These are phyloP conservation scores for Tylopilus balloui DNA, from an alignment of 768 basidiomycete species.

Conservation along the genomic window DNA sequence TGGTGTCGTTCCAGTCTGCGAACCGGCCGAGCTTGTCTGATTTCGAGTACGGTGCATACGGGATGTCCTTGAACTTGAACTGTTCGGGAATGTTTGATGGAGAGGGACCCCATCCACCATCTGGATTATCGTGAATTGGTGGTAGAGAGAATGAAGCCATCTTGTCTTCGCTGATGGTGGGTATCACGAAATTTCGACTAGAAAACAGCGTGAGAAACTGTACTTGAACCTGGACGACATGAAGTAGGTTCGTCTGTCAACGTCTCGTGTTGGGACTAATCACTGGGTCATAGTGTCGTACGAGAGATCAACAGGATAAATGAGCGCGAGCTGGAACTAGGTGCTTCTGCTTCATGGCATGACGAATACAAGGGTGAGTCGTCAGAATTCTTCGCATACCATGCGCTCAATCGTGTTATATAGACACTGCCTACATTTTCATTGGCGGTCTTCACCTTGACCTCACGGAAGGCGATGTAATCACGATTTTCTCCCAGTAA, in stretches of 20 bases:
- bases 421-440: constrained; percentile 94
- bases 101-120: constrained; percentile 90
- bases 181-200: constrained; percentile 21
- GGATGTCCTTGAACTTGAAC: constrained; percentile 98
- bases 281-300: constrained; percentile 59
- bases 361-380: constrained; percentile 82
- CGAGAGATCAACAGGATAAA: constrained; percentile 94
- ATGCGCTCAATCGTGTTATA: constrained; percentile 5
- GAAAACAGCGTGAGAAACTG: constrained; percentile 22
- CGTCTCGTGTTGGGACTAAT: constrained; percentile 5
- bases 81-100: constrained; percentile 79
- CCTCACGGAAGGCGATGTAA: constrained; percentile 95
- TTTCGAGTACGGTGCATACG: constrained; percentile 98
- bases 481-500: constrained; percentile 96
- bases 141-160: constrained; percentile 87
- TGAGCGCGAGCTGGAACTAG: constrained; percentile 80
- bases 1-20: constrained; percentile 92
- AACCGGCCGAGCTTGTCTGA: constrained; percentile 96
- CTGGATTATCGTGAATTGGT: constrained; percentile 84
- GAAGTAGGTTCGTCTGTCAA: constrained; percentile 53
- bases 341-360: constrained; percentile 80
- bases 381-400: not conserved
- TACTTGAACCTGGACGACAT: constrained; percentile 37
- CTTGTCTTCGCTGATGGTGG: constrained; percentile 12
- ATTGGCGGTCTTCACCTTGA: constrained; percentile 85